Evolutionary conservation across 768 basidiomycete genomes (phyloP).

Genomic region (Mycena epipterygia): DNA sequence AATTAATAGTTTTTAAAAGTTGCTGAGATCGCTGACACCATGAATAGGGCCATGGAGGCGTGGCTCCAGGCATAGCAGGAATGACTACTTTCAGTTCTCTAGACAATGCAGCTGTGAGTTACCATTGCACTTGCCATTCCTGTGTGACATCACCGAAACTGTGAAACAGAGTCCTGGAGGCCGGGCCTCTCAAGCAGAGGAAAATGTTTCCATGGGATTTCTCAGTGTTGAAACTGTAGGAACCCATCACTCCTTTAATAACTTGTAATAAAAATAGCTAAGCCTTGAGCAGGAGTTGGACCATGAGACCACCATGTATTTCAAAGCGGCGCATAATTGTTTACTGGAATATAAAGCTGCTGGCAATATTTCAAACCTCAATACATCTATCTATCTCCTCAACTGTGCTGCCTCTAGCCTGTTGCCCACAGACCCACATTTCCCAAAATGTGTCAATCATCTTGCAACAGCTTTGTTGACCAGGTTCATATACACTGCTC

Average conservation of each 20-base stretch:
- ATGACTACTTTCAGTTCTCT: not conserved
- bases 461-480: conserved; percentile 11
- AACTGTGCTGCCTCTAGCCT: not conserved
- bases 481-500: conserved; percentile 11
- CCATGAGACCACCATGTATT: not conserved
- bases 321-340: not conserved
- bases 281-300: not conserved
- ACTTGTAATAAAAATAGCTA: not conserved
- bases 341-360: not conserved
- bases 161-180: not conserved
- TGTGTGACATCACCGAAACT: not conserved
- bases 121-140: not conserved
- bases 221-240: not conserved
- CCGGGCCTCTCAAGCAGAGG: not conserved
- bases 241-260: not conserved
- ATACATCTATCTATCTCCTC: not conserved
- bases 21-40: not conserved
- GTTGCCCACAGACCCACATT: not conserved
- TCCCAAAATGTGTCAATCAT: conserved; percentile 1
- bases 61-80: not conserved
- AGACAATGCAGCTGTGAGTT: not conserved
- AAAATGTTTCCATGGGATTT: not conserved
- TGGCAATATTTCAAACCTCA: not conserved
- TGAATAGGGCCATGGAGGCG: not conserved
- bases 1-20: not conserved